Conservation (phyloP, 2,329 filamentous ascomycete genomes). For the Davidsoniella eucalypti region DNA sequence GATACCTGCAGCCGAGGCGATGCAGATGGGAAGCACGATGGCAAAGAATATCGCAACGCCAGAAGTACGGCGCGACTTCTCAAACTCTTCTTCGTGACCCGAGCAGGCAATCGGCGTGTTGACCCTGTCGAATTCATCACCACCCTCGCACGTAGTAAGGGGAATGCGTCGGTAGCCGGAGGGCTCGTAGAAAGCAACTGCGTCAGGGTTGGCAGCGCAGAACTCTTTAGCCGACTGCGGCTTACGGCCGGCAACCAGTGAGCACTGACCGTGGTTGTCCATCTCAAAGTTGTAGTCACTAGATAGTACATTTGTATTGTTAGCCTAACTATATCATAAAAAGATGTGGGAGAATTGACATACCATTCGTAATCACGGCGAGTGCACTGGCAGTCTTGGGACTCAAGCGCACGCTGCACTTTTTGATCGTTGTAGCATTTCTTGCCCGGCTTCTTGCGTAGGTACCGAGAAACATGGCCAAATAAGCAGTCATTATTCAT, state of each 20-base stretch:
- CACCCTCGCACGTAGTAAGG: conserved; percentile 70
- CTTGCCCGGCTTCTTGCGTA: conserved; percentile 68
- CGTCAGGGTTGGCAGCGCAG: conserved; percentile 46
- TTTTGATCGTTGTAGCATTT: conserved; percentile 69
- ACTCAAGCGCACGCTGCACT: conserved; percentile 54
- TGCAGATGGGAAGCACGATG: conserved; percentile 55
- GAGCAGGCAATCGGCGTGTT: conserved; percentile 47
- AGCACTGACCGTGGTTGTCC: conserved; percentile 59
- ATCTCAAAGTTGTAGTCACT: conserved; percentile 91
- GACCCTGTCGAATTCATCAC: conserved; percentile 55
- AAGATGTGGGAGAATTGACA: conserved; percentile 19
- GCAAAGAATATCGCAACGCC: conserved; percentile 72
- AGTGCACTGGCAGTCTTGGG: conserved; percentile 68
- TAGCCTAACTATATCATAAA: not conserved
- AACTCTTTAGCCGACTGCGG: conserved; percentile 36
- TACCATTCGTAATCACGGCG: conserved; percentile 86
- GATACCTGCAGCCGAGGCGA: conserved; percentile 61
- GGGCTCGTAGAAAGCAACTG: conserved; percentile 64
- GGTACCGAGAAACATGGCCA: conserved; percentile 74
- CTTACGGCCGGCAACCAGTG: conserved; percentile 54
- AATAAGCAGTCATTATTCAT: conserved; percentile 73
- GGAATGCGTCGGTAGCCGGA: conserved; percentile 84
- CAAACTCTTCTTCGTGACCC: conserved; percentile 67
- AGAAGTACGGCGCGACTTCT: conserved; percentile 50
- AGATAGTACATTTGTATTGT: not conserved